These are phyloP conservation scores for Mariannaea sp. DNA, from an alignment of 2,329 filamentous ascomycete genomes.

Conservation along the genomic window DNA sequence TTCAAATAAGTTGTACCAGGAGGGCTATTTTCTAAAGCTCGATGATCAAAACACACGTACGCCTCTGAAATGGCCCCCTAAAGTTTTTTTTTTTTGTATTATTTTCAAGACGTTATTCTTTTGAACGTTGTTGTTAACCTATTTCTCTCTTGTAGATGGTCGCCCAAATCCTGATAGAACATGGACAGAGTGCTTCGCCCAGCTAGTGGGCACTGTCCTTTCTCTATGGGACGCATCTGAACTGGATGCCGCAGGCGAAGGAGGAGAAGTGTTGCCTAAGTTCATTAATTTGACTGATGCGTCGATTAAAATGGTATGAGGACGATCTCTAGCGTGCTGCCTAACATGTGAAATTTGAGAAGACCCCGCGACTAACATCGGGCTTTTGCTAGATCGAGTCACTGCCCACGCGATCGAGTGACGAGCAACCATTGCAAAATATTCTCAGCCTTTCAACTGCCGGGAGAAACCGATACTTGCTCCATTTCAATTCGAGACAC, in stretches of 20 bases:
- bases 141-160: constrained; percentile 64
- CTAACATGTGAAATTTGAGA: neutral
- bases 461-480: constrained; percentile 89
- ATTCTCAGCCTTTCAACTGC: constrained; percentile 95
- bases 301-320: constrained; percentile 92
- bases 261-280: constrained; percentile 83
- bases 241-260: constrained; percentile 82
- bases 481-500: constrained; percentile 95
- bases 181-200: constrained; percentile 97
- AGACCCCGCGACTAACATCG: constrained; percentile 24
- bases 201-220: constrained; percentile 91
- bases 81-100: too few species aligned
- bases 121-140: too few species aligned
- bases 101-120: too few species aligned
- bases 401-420: constrained; percentile 77
- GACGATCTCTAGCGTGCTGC: constrained; percentile 21
- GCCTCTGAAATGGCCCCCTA: constrained; percentile 38
- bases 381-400: constrained; percentile 74
- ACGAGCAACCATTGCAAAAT: constrained; percentile 85
- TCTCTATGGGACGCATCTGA: constrained; percentile 95
- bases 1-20: constrained; percentile 94
- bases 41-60: constrained; percentile 91
- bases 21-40: constrained; percentile 96
- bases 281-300: constrained; percentile 98
- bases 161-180: constrained; percentile 82